A percentile compares a stretch with the other conserved stretches of the same genome.
These are phyloP conservation scores for Leishmania turanica DNA, from an alignment of 208 protist species.

Conservation along the genomic window DNA sequence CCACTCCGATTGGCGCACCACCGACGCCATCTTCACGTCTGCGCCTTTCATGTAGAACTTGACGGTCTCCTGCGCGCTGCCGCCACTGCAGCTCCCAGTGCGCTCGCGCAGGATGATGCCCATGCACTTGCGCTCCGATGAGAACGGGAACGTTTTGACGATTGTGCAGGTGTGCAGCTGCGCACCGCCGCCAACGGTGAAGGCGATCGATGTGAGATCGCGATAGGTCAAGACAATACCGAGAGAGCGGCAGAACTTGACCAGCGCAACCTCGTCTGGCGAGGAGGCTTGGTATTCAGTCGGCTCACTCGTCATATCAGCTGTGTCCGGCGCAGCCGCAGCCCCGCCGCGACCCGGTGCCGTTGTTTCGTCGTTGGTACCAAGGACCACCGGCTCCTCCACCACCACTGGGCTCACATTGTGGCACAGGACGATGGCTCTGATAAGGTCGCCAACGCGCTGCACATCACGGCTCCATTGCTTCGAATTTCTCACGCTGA, in stretches of 20 bases:
- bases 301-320: conserved; percentile 42
- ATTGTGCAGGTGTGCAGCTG: conserved; percentile 87
- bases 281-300: conserved; percentile 90
- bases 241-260: conserved; percentile 93
- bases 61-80: conserved; percentile 12
- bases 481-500: conserved; percentile 15
- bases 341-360: neutral
- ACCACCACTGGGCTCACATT: conserved; percentile 97
- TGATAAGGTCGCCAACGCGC: conserved; percentile 75
- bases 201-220: conserved; percentile 50
- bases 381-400: conserved; percentile 29
- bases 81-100: neutral
- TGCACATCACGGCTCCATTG: conserved; percentile 46
- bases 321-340: conserved; percentile 26
- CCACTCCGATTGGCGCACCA: conserved; percentile 94
- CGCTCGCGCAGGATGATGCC: conserved; percentile 95
- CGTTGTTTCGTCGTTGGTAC: neutral
- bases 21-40: conserved; percentile 92
- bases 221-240: conserved; percentile 70
- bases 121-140: conserved; percentile 98
- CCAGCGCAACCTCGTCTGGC: conserved; percentile 96
- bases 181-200: conserved; percentile 41
- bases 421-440: conserved; percentile 95
- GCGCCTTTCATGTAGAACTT: conserved; percentile 97
- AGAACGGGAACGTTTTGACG: conserved; percentile 98